Percentiles rank a stretch among this genome's conserved stretches.
phyloP scores from a whole-genome alignment of 495 filamentous ascomycete genomes.

The Tuber umbilicatum region DNA sequence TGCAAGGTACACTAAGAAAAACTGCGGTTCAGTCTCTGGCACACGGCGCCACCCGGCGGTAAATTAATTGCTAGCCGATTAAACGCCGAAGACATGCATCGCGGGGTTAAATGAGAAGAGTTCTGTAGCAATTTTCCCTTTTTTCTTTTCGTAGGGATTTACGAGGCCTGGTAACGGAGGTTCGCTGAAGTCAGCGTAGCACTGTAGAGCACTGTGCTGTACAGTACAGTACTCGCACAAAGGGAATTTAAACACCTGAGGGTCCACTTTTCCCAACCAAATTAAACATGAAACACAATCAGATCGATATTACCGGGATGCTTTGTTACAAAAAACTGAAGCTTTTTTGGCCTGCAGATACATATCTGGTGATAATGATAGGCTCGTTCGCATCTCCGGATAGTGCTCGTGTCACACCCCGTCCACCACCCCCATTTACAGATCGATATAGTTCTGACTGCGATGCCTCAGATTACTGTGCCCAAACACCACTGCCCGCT shows the following conservation, averaged over 20 bases:
- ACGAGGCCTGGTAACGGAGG: background rate
- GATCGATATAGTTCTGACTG: background rate
- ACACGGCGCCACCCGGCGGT: background rate
- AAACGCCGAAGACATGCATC: background rate
- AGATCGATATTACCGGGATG: background rate
- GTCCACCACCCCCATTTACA: background rate
- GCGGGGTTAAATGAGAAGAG: background rate
- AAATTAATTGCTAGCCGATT: background rate
- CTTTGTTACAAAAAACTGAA: background rate
- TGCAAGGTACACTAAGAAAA: background rate
- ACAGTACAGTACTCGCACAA: background rate
- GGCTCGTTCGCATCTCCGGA: too few relatives aligned
- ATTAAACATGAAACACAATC: background rate
- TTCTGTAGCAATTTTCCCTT: background rate
- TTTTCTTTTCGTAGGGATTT: background rate
- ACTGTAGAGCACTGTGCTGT: background rate
- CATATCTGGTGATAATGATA: background rate
- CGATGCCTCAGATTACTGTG: background rate
- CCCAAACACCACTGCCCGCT: background rate
- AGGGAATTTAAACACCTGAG: background rate
- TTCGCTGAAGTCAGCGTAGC: background rate
- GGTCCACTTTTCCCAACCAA: background rate
- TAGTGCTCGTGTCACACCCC: background rate
- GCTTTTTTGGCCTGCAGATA: background rate
- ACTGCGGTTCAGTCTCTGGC: background rate